phyloP scores from a whole-genome alignment of 2,329 filamentous ascomycete genomes.

The Alternaria hordeiaustralica region DNA sequence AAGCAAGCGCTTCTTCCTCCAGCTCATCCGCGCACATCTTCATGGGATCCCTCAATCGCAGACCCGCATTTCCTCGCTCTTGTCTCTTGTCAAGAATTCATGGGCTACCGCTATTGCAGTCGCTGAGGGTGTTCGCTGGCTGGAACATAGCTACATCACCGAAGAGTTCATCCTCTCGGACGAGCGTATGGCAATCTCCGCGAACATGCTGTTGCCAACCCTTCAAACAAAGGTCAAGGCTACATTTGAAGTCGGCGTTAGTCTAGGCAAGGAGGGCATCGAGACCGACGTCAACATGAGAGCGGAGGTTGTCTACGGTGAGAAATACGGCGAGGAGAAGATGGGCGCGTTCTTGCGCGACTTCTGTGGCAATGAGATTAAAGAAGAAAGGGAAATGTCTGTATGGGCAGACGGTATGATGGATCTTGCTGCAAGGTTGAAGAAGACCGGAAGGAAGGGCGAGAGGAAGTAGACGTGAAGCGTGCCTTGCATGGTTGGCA shows the following conservation, averaged over 20 bases:
- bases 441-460: conserved; percentile 54
- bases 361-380: conserved; percentile 52
- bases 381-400: conserved; percentile 35
- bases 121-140: conserved; percentile 64
- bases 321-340: conserved; percentile 76
- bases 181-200: conserved; percentile 66
- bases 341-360: conserved; percentile 73
- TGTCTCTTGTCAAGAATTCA: conserved; percentile 64
- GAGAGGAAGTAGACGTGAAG: conserved; percentile 32
- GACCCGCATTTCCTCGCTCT: conserved; percentile 64
- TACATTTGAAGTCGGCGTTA: conserved; percentile 60
- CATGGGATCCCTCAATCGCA: conserved; percentile 66
- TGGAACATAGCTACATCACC: conserved; percentile 71
- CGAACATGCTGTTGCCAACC: conserved; percentile 67
- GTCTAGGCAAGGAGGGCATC: conserved; percentile 53
- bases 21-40: conserved; percentile 72
- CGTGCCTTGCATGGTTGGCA: neutral
- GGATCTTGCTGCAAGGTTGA: conserved; percentile 53
- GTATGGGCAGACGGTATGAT: conserved; percentile 54
- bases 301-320: conserved; percentile 75
- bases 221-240: conserved; percentile 74
- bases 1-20: conserved; percentile 77
- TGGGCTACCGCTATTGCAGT: conserved; percentile 72
- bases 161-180: conserved; percentile 69
- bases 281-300: conserved; percentile 63